These are phyloP conservation scores for Aspergillus incahuasiensis DNA, from an alignment of 495 filamentous ascomycete genomes.

Conservation along the genomic window DNA sequence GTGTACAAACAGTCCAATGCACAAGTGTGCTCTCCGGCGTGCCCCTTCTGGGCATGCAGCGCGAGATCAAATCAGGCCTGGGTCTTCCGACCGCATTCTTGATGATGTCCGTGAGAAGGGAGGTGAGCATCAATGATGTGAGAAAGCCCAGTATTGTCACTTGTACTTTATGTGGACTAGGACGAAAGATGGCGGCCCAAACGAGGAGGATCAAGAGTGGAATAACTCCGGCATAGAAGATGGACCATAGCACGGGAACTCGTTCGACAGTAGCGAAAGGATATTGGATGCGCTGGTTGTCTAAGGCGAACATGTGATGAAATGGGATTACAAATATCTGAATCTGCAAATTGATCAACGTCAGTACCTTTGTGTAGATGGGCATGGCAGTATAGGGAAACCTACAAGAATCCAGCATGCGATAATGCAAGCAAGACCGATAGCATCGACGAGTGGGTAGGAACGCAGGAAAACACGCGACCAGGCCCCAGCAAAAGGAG, in stretches of 20 bases:
- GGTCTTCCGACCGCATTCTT: conserved; percentile 92
- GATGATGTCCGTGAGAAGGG: conserved; percentile 81
- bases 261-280: conserved; percentile 82
- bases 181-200: conserved; percentile 57
- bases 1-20: conserved; percentile 72
- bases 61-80: conserved; percentile 80
- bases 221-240: conserved; percentile 68
- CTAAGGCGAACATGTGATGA: conserved; percentile 71
- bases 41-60: conserved; percentile 69
- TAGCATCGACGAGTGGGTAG: conserved; percentile 75
- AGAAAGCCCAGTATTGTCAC: conserved; percentile 76
- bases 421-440: conserved; percentile 67
- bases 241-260: conserved; percentile 72
- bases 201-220: conserved; percentile 62
- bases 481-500: conserved; percentile 31
- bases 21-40: conserved; percentile 67
- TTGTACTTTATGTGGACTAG: conserved; percentile 74
- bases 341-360: conserved; percentile 40
- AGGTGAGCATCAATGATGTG: conserved; percentile 70
- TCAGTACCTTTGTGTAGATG: neutral
- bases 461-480: conserved; percentile 57
- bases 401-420: conserved; percentile 62
- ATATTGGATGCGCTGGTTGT: conserved; percentile 77
- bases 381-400: neutral
- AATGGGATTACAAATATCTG: conserved; percentile 76